phyloP scores from a whole-genome alignment of 352 stramenopile species.

The Phytophthora quininea region DNA sequence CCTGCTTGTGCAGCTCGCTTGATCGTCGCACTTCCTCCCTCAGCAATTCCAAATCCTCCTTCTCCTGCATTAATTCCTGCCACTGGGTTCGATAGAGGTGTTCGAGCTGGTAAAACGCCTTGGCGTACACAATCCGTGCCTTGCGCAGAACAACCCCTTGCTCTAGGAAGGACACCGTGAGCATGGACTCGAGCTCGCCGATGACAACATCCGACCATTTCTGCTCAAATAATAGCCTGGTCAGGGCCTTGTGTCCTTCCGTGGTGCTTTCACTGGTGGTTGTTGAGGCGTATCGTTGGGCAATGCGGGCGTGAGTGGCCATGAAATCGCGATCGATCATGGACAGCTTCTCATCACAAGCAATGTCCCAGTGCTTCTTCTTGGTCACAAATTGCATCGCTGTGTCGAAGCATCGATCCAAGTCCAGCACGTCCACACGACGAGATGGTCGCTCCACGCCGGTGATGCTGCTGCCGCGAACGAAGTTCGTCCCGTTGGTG shows the following conservation, averaged over 20 bases:
- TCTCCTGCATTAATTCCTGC: slow-evolving; percentile 38
- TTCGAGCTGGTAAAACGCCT: slow-evolving; percentile 79
- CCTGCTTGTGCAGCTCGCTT: slow-evolving; percentile 46
- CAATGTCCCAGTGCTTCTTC: slow-evolving; percentile 50
- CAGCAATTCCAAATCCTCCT: slow-evolving; percentile 46
- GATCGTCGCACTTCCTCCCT: slow-evolving; percentile 36
- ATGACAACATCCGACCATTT: slow-evolving; percentile 91
- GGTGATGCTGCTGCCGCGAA: slow-evolving; percentile 47
- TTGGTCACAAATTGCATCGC: slow-evolving; percentile 68
- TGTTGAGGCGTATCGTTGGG: slow-evolving; percentile 31
- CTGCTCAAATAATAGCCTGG: slow-evolving; percentile 84
- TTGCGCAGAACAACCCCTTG: slow-evolving; percentile 85
- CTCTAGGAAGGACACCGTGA: slow-evolving; percentile 89
- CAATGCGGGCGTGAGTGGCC: slow-evolving; percentile 54
- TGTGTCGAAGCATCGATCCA: slow-evolving; percentile 71
- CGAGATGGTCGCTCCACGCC: slow-evolving; percentile 66
- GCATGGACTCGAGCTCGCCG: slow-evolving; percentile 87
- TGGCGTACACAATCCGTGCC: slow-evolving; percentile 79
- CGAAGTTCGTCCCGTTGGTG: slow-evolving; percentile 43
- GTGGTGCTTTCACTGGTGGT: slow-evolving; percentile 2
- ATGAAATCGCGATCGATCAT: slow-evolving; percentile 77
- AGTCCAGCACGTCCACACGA: slow-evolving; percentile 69
- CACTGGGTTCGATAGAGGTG: slow-evolving; percentile 46
- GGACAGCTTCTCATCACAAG: slow-evolving; percentile 50
- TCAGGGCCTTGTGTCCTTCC: slow-evolving; percentile 45